Evolutionary conservation across 2,329 filamentous ascomycete genomes (phyloP).

Genomic region (Didymella lethalis): DNA sequence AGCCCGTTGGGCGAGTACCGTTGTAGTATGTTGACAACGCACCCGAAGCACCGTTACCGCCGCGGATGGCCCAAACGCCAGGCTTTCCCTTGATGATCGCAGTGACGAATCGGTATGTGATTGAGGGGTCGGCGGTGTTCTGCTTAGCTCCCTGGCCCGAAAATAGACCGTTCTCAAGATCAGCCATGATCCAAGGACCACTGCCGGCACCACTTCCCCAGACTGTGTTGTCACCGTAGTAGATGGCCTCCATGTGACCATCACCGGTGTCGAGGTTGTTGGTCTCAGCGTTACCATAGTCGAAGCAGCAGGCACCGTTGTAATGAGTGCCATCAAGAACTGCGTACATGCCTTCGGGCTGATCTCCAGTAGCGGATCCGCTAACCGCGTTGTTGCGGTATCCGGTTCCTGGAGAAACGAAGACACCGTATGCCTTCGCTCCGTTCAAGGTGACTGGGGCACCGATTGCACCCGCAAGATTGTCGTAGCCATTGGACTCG

Average conservation of each 20-base stretch:
- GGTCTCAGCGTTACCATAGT: constrained; percentile 55
- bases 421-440: constrained; percentile 70
- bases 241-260: constrained; percentile 74
- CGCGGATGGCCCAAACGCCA: constrained; percentile 67
- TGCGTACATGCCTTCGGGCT: constrained; percentile 67
- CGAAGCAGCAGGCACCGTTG: constrained; percentile 63
- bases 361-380: constrained; percentile 64
- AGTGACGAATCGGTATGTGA: constrained; percentile 65
- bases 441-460: constrained; percentile 69
- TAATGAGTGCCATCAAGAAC: constrained; percentile 68
- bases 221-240: constrained; percentile 64
- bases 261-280: constrained; percentile 60
- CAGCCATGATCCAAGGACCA: constrained; percentile 74
- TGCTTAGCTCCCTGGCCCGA: constrained; percentile 58
- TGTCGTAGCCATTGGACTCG: constrained; percentile 65
- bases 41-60: constrained; percentile 64
- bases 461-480: constrained; percentile 65
- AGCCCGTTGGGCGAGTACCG: constrained; percentile 60
- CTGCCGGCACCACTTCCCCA: constrained; percentile 66
- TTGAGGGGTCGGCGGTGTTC: constrained; percentile 62
- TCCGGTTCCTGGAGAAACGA: constrained; percentile 67
- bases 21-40: constrained; percentile 66
- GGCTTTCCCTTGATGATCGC: constrained; percentile 64
- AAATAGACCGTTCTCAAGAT: constrained; percentile 73
- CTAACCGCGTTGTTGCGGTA: constrained; percentile 66